Base-by-base conservation (phyloP, 179 eudicot genomes). In the Gypsophila paniculata region DNA sequence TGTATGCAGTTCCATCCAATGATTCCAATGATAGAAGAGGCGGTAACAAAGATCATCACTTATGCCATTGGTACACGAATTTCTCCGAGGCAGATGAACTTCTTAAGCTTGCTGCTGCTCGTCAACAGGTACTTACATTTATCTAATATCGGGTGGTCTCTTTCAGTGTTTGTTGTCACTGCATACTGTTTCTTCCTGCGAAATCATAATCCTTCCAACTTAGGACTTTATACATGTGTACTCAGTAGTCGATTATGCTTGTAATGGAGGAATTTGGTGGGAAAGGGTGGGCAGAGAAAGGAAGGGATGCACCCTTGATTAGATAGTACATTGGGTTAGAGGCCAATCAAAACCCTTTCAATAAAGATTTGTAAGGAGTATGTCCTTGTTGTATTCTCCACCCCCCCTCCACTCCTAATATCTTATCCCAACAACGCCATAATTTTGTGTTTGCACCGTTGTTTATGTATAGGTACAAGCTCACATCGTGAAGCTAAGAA, bases 31-130 rank as follows among this genome's bases (percentile, higher is more conserved):
- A 72, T 73, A 83, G 85, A 78, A 80, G 80, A 77, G 87, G 84
- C 39, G 81, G 77, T 60, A 83, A 81, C 66, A 92, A 88, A 77
- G 84, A 87, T 70, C 87, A 88, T 73, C 80, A 88, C 6, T 76
- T 86, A 49, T 76, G 81, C 74, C 98, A 83, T 62, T 90, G 90
- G 94, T 92, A 87, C 70, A 68, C 71, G 59, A 87, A 85, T 81
- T 90, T 92, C 83, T 90, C 96, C 0, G 91, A 91, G 75, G 87
- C 85, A 8, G 91, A 86, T 61, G 96, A 87, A 77, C 86, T 89
- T 60, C 82, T 86, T 25, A 86, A 86, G 82, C 88, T 90, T 69
- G 86, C 94, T 74, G 91, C 91, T 21, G 94, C 94, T 77, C 89
- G 91, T 74, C 89, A 86, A 61, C 93, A 83, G 93, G 90, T 88